These are phyloP conservation scores for Cubamyces sp. DNA, from an alignment of 768 basidiomycete genomes.

Conservation along the genomic window DNA sequence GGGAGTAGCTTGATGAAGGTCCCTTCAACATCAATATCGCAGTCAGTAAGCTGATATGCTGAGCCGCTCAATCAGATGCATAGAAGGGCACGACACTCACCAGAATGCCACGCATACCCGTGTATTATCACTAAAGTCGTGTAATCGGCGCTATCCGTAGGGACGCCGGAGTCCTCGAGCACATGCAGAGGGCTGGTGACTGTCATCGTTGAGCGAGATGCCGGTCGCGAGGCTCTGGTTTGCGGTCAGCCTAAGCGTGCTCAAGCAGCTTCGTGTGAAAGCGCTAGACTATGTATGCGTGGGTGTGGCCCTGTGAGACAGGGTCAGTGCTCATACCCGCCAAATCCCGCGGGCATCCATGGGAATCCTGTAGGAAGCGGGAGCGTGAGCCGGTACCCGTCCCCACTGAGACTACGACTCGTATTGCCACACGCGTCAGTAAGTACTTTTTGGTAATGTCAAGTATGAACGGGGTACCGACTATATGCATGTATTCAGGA, in stretches of 20 bases:
- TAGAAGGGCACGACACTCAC: slow-evolving; percentile 10
- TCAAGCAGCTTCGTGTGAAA: background rate
- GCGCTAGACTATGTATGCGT: background rate
- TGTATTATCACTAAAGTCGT: slow-evolving; percentile 30
- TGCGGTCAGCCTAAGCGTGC: background rate
- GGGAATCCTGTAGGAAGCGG: too few relatives aligned
- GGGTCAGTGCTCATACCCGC: too few relatives aligned
- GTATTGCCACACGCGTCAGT: too few relatives aligned
- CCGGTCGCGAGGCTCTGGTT: too few relatives aligned
- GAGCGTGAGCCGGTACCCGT: too few relatives aligned
- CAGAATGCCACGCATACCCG: slow-evolving; percentile 27
- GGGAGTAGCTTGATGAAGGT: slow-evolving; percentile 19
- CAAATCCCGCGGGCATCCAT: too few relatives aligned
- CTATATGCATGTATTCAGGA: too few relatives aligned
- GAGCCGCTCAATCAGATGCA: background rate
- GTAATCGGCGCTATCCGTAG: slow-evolving; percentile 22
- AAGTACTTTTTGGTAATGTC: too few relatives aligned
- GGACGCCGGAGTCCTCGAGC: slow-evolving; percentile 28
- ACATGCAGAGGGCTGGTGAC: background rate
- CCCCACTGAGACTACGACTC: too few relatives aligned
- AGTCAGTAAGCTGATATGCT: too few relatives aligned
- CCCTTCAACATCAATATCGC: background rate
- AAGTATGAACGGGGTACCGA: too few relatives aligned
- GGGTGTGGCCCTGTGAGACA: too few relatives aligned
- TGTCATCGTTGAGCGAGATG: background rate